Conservation (phyloP, 2,329 filamentous ascomycete species). For the Hymenoscyphus fructigenus region DNA sequence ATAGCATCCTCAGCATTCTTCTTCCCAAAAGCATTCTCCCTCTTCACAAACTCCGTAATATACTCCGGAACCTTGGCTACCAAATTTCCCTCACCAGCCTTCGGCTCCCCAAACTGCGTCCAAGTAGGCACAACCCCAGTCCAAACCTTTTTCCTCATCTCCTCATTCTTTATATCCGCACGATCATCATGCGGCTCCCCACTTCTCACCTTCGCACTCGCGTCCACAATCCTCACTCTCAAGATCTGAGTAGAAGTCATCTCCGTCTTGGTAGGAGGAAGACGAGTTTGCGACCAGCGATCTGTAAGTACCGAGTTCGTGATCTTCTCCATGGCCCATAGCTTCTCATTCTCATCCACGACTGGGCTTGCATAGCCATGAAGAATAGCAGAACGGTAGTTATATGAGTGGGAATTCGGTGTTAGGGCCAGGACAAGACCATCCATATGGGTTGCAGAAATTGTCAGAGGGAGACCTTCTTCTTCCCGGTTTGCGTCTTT, state of each 20-base stretch:
- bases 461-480: conserved; percentile 65
- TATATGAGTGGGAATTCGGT: conserved; percentile 57
- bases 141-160: conserved; percentile 48
- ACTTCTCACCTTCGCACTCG: conserved; percentile 72
- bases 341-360: conserved; percentile 64
- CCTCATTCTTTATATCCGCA: conserved; percentile 46
- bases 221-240: conserved; percentile 64
- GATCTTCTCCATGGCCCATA: conserved; percentile 76
- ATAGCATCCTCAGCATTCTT: conserved; percentile 43
- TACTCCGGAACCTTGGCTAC: conserved; percentile 50
- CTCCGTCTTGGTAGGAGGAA: conserved; percentile 70
- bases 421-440: conserved; percentile 78
- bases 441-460: conserved; percentile 73
- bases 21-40: conserved; percentile 46
- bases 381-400: conserved; percentile 61
- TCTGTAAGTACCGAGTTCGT: conserved; percentile 70
- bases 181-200: conserved; percentile 61
- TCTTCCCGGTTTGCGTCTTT: conserved; percentile 34
- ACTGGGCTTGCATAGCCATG: conserved; percentile 42
- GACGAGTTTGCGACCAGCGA: conserved; percentile 67
- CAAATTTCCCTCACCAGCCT: conserved; percentile 27
- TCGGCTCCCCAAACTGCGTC: conserved; percentile 52
- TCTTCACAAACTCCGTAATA: conserved; percentile 51
- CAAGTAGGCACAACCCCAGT: conserved; percentile 63
- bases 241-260: conserved; percentile 73